phyloP scores from a whole-genome alignment of 2,329 filamentous ascomycete species.

The Phialophora expanda region DNA sequence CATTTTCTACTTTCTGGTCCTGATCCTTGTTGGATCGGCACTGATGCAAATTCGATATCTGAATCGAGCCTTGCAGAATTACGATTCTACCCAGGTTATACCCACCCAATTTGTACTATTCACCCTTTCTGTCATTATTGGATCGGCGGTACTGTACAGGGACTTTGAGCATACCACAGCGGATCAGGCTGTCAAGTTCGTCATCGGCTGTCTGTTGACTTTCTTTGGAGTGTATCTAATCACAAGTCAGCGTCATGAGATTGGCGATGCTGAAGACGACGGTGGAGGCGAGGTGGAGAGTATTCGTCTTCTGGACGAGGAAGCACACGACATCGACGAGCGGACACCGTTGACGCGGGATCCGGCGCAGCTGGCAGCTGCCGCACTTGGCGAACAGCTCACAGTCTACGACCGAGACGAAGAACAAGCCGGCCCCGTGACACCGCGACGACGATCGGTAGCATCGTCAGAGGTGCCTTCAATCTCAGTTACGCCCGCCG shows the following conservation, averaged over 20 bases:
- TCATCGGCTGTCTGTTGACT: conserved; percentile 87
- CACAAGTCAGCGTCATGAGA: conserved; percentile 75
- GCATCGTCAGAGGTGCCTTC: conserved; percentile 35
- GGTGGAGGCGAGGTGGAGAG: conserved; percentile 62
- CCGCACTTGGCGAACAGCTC: conserved; percentile 3
- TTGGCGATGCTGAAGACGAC: conserved; percentile 65
- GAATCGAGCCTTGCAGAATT: conserved; percentile 86
- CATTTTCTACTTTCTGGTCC: conserved; percentile 83
- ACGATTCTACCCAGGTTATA: conserved; percentile 97
- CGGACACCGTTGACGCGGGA: conserved; percentile 32
- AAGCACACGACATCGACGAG: conserved; percentile 42
- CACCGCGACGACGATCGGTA: conserved; percentile 24
- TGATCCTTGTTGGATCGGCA: conserved; percentile 80
- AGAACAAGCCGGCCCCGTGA: conserved; percentile 17
- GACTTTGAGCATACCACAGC: conserved; percentile 86
- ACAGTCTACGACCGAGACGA: conserved; percentile 8
- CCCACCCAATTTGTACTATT: conserved; percentile 97
- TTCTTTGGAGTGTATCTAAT: conserved; percentile 98
- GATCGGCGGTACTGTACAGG: conserved; percentile 89
- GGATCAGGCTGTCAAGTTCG: conserved; percentile 78
- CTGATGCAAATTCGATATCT: conserved; percentile 97
- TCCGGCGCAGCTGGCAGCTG: conserved; percentile 1
- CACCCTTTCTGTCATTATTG: conserved; percentile 91
- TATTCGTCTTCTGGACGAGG: conserved; percentile 49
- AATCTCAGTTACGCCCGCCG: conserved; percentile 37